These are phyloP conservation scores for Naganishia antarctica DNA, from an alignment of 768 basidiomycete genomes.

Conservation along the genomic window DNA sequence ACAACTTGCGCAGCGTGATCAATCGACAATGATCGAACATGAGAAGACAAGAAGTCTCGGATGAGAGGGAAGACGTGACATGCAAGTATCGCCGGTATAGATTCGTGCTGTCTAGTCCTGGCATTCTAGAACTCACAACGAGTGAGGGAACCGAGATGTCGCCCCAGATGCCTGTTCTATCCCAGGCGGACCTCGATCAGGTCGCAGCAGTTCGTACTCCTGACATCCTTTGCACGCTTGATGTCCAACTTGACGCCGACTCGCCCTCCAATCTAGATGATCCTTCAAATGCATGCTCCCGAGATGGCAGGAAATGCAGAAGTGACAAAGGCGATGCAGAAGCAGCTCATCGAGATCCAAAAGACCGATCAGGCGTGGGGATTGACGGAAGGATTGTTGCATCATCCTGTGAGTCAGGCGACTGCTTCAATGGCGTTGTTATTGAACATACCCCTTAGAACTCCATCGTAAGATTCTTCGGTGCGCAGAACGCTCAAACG, in stretches of 20 bases:
- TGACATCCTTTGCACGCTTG: background rate
- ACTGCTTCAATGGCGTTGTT: background rate
- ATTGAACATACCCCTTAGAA: slow-evolving; percentile 50
- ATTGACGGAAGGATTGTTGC: slow-evolving; percentile 40
- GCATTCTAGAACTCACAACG: background rate
- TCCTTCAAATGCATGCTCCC: slow-evolving; percentile 40
- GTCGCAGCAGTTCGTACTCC: slow-evolving; percentile 37
- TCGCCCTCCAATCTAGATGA: slow-evolving; percentile 31
- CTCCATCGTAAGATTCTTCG: slow-evolving; percentile 86
- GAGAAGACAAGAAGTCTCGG: too few relatives aligned
- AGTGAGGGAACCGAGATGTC: background rate
- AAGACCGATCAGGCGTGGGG: slow-evolving; percentile 44
- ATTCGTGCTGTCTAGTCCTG: too few relatives aligned
- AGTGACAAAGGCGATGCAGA: slow-evolving; percentile 39
- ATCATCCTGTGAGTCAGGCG: slow-evolving; percentile 37
- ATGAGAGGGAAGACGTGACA: too few relatives aligned
- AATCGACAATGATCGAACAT: slow-evolving; percentile 13
- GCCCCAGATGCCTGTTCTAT: slow-evolving; percentile 36
- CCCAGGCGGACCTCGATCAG: slow-evolving; percentile 35
- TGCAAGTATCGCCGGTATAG: too few relatives aligned
- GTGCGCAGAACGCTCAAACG: slow-evolving; percentile 86
- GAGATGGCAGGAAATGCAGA: slow-evolving; percentile 35
- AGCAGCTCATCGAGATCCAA: slow-evolving; percentile 41
- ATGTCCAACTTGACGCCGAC: background rate
- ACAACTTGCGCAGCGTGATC: background rate